Base-by-base conservation (phyloP, 768 basidiomycete species). In the Termitomyces sp. region DNA sequence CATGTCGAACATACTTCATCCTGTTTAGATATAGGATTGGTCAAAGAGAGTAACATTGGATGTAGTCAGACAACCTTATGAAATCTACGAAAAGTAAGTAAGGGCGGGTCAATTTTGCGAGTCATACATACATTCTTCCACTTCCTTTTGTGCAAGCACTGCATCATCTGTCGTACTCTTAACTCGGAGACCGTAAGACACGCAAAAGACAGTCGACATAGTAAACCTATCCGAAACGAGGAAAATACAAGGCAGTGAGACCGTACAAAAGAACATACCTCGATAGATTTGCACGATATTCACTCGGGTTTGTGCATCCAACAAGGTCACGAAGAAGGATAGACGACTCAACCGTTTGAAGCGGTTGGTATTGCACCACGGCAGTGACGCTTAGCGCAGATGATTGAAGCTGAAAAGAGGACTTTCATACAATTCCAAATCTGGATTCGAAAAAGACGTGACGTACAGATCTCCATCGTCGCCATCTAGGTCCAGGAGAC, bases 391-490 rank as follows among this genome's bases (percentile, higher is more conserved):
- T 52, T 28, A 59, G 27, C 5, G 50, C 50, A 8, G 54, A 59
- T n/a, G 55, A 55, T 43, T 52, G 54, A 48, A 56, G 49, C 54
- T 56, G 46, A 5, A 32, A 3, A 21, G 19, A 55, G 25, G 28
- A 25, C 14, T 19, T 25, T 28, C 11, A 28, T 23, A 19, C 6
- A 41, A 11, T 16, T 17, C n/a, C 11, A 6, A n/a, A 40, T 19
- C 2, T 28, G 27, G 1, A n/a, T n/a, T n/a, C n/a, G n/a, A 21
- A 7, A 25, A 35, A 39, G 25, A 21, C 14, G 16, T 3, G 4
- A 61, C 69, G 54, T 39, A 72, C 72, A 34, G 68, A 64, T 64
- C 68, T 63, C 70, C 70, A 73, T 27, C 66, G 67, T 17, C 70
- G 64, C 66, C 71, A 73, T 21, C 64, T 56, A 47, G 63, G 62